Evolutionary conservation across 129 eudicot genomes (phyloP), one percentile per base, ranked within the genome.

Genomic region (Glebionis coronaria): DNA sequence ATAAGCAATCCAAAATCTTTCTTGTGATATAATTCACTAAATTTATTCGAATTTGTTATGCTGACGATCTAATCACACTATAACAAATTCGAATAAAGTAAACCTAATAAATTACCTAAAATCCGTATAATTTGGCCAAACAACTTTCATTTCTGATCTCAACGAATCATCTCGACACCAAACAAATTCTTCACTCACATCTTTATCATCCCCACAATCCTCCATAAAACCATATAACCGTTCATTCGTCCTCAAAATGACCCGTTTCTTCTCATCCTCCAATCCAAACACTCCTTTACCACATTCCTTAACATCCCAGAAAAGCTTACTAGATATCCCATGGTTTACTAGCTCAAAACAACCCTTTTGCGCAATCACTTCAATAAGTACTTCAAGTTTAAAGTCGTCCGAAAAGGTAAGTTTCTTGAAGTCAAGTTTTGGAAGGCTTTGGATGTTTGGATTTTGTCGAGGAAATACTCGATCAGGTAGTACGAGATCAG

Each of bases 261-360:
- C 19, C 2, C 52, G 52, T 77, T 85, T 90, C 85, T 84, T 81
- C 74, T 82, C 92, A 53, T 79, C 76, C 5, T 82, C 20, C 57
- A 87, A 29, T 14, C 23, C 11, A 38, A 90, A 90, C 35, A 90
- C 69, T 44, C 84, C 85, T 11, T 69, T 76, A 13, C 83, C 85
- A 16, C 79, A 63, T n/a, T 44, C 64, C 0, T 14, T 61, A 13
- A 71, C 86, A 1, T 78, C 67, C 63, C 58, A 9, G 1, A 82
- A 59, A 51, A 84, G 45, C 7, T 83, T 74, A 0, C 10, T 42
- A 0, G 85, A 21, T 13, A 90, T 69, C 46, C 86, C 97, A 71
- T 90, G 97, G 68, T 84, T 87, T 0, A 84, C 75, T 28, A 90
- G 84, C 74, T 87, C 85, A 68, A 87, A 84, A 58, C 88, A 90